Evolutionary conservation across 306 rosid genomes (phyloP), one percentile per base, ranked within the genome.

Genomic region (Trifolium dubium): DNA sequence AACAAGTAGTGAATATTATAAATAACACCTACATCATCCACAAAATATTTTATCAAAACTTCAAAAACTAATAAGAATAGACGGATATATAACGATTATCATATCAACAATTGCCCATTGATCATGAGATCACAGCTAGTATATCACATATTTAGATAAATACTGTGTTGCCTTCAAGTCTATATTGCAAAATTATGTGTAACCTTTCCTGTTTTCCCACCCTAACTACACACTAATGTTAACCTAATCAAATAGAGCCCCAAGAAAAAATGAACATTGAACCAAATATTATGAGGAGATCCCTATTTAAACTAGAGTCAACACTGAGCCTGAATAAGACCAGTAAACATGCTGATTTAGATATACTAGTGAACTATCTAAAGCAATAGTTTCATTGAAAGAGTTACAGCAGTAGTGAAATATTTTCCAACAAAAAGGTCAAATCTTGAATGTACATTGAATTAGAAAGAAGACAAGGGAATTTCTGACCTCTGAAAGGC

Each of bases 401-500:
- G 55, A 35, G 49, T 31, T 75, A 49, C 8, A 54, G 15, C 35
- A 69, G 43, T 29, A 75, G 68, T 53, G 23, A 74, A 29, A 51
- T 61, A 28, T 69, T 54, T 68, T 47, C 64, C 8, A 62, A 67
- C 29, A 49, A 19, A 17, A 32, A 47, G 32, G 37, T 66, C n/a
- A 64, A 63, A n/a, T 10, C 77, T 34, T 63, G 56, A 83, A 75
- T 37, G 61, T 37, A 49, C 37, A 51, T 7, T 43, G 23, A 54
- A 76, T 28, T 29, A 71, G 49, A 51, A 31, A 32, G 31, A 28
- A 61, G 64, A 69, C 32, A 39, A 66, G 59, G 40, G 63, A 67
- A 66, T 53, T 74, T 39, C 90, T 87, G 61, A 94, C 99, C 99
- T 94, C 92, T 75, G 87, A 50, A 8, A 86, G 70, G 85, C 77